Percentiles rank a stretch among this genome's conserved stretches.
phyloP scores from a whole-genome alignment of 768 basidiomycete genomes.

The Amanita brunnescens region DNA sequence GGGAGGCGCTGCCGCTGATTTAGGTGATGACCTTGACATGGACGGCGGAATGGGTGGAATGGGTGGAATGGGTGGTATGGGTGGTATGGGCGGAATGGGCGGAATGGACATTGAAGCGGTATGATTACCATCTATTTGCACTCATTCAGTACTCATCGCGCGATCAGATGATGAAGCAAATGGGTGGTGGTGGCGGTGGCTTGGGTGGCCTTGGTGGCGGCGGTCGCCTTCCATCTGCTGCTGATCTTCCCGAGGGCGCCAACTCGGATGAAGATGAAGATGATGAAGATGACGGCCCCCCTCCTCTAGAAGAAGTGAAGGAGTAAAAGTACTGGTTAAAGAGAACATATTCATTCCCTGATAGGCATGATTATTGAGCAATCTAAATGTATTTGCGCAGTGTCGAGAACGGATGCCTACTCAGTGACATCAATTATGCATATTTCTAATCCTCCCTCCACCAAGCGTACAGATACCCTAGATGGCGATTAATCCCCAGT shows the following conservation, averaged over 20 bases:
- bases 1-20: conserved; percentile 42
- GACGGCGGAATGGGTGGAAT: conserved; percentile 48
- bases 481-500: not conserved
- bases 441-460: conserved; percentile 39
- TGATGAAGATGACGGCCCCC: not conserved
- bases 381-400: no score
- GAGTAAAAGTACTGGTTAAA: conserved; percentile 3
- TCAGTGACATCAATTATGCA: no score
- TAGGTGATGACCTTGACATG: conserved; percentile 44
- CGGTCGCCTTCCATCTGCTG: no score
- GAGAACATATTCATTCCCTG: no score
- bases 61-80: conserved; percentile 38
- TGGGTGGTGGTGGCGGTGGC: no score
- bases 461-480: conserved; percentile 37
- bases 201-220: no score
- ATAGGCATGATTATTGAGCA: no score
- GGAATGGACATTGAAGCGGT: conserved; percentile 61
- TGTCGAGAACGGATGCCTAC: no score
- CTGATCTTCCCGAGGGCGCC: conserved; percentile 20
- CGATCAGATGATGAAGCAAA: conserved; percentile 43
- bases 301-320: not conserved
- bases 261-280: not conserved
- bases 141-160: not conserved
- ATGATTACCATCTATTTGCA: conserved; percentile 7
- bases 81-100: conserved; percentile 47